Evolutionary conservation across 2,329 filamentous ascomycete genomes (phyloP), one percentile per base, ranked within the genome.

Genomic region (Pseudocercospora ulei): DNA sequence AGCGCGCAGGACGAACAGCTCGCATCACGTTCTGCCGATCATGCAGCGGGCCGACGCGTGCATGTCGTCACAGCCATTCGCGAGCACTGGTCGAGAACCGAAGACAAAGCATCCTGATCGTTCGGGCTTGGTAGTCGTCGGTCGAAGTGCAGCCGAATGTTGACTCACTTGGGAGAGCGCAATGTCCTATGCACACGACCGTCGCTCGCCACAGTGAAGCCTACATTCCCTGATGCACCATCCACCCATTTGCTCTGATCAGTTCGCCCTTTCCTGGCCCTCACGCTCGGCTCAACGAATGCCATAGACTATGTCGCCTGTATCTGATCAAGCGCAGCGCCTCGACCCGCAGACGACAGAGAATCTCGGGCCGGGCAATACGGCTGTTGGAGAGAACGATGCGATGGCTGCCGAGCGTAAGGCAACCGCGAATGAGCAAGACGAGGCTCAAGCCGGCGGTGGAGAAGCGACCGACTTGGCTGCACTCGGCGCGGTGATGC

Each of bases 401-500:
- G 14, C 5, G 28, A 17, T 16, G 1, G 19, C 13, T 5, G 14
- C 1, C 2, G 2, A 19, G 13, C 7, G 11, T 6, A 6, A 30
- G 11, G 14, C 7, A 13, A 18, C 11, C 1, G 13, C 16, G 8
- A 30, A 19, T 18, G 29, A 27, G n/a, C n/a, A n/a, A 25, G 39
- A 35, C 1, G 37, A 41, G 5, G 11, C 16, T 8, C 43, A 33
- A 12, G 13, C 38, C 5, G 38, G 38, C 12, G 44, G 40, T 8
- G 52, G 58, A 29, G 65, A 67, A 43, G 62, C 61, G 28, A 59
- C 63, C 5, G 57, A 63, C 9, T 51, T 68, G 3, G 58, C 56
- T 3, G 53, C 51, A 9, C 50, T 63, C 3, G 54, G 57, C 3
- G 58, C 61, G 5, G 55, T 51, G 8, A 76, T 90, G 13, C 77